A percentile compares a stretch with the other conserved stretches of the same genome.
Evolutionary conservation across 2,329 filamentous ascomycete genomes (phyloP).

Genomic region (Ramularia endophylla): DNA sequence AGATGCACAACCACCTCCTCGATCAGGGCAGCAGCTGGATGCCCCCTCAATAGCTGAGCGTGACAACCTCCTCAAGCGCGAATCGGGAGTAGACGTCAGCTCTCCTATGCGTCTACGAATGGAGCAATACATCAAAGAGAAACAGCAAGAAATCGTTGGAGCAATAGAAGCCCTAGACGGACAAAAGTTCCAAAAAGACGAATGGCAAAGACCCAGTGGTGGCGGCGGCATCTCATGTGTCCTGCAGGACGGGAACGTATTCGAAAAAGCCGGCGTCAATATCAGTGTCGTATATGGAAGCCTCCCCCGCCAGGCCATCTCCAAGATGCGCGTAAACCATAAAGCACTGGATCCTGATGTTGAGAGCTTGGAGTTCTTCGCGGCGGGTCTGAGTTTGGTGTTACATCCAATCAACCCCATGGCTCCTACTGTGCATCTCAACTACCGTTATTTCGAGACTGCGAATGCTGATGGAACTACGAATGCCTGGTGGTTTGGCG

Average conservation of each 20-base stretch:
- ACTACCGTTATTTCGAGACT: constrained; percentile 99
- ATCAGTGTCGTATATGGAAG: constrained; percentile 92
- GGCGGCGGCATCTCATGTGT: constrained; percentile 94
- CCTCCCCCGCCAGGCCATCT: constrained; percentile 78
- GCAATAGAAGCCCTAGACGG: constrained; percentile 82
- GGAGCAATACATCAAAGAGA: constrained; percentile 92
- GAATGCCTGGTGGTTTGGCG: constrained; percentile 97
- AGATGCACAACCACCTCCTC: constrained; percentile 5
- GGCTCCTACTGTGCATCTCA: constrained; percentile 95
- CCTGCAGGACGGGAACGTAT: constrained; percentile 90
- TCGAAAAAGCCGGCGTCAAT: constrained; percentile 96
- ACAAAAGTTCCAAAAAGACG: constrained; percentile 72
- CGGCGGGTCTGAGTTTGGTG: constrained; percentile 86
- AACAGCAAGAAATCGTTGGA: constrained; percentile 80
- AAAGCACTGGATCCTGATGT: constrained; percentile 77
- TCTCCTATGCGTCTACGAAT: constrained; percentile 97
- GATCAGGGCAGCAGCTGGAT: constrained; percentile 43
- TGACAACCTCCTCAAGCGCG: constrained; percentile 73
- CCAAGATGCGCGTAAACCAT: constrained; percentile 91
- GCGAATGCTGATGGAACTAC: constrained; percentile 72
- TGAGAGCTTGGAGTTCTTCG: constrained; percentile 89
- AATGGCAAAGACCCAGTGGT: constrained; percentile 80
- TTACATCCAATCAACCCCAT: constrained; percentile 92
- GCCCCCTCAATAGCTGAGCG: constrained; percentile 72
- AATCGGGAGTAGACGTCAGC: constrained; percentile 64